Base-by-base conservation (phyloP, 768 basidiomycete species). In the Leccinum truebloodii region DNA sequence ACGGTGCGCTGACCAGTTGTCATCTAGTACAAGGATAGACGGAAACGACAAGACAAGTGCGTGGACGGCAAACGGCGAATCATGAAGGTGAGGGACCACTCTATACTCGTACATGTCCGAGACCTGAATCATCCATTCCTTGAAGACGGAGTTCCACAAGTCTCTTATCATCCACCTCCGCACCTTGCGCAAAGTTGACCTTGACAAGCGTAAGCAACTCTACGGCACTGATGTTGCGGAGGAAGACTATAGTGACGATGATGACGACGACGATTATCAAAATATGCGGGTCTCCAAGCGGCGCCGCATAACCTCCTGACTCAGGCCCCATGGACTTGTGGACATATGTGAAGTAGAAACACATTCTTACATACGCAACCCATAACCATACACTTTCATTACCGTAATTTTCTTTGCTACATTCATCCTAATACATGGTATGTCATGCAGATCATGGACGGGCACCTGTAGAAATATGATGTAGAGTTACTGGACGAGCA, bases 71-170 rank as follows among this genome's bases (percentile, higher is more conserved):
- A 82, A 68, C 62, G 82, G n/a, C 81, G 83, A 32, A 66, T 86
- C 34, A 69, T 78, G 39, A 90, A 87, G 83, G 90, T 89, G 55
- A 59, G 79, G 59, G 22, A 5, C 30, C 28, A 52, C 54, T 44
- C 59, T 51, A 61, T 56, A 35, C 34, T 48, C 14, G 12, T 26
- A 13, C 13, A n/a, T 48, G 41, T 50, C 7, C 3, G 26, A 50
- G 30, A 44, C 22, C 34, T 68, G 30, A 62, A 55, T 6, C 20
- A 35, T 50, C 7, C 12, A 35, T 48, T 53, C 35, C 30, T 5
- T 41, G 55, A 35, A 92, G 90, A 87, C 77, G 65, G 87, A 89
- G 30, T 92, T 92, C 66, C 78, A 87, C 66, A 89, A 83, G 69
- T 83, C 84, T 4, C 73, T 92, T 53, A 76, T 80, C 10, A 57